Percentiles rank a stretch among this genome's conserved stretches.
Evolutionary conservation across 2,329 filamentous ascomycete species (phyloP).

Genomic region (Penicillium sclerotiorum): DNA sequence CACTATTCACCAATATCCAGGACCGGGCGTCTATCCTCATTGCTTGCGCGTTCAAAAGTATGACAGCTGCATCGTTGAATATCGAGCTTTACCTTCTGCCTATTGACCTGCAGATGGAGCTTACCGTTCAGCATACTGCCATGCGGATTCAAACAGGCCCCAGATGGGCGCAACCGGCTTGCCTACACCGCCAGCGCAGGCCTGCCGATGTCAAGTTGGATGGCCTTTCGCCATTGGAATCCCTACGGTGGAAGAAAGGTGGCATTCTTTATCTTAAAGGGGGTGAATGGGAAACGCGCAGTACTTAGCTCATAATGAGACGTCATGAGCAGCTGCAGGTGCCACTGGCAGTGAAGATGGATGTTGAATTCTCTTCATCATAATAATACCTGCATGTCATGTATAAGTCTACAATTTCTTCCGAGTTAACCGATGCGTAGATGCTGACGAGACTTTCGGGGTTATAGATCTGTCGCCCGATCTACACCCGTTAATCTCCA

Average conservation of each 20-base stretch:
- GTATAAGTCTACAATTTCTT: neutral
- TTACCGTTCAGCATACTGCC: neutral
- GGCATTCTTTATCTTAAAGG: too few relatives aligned
- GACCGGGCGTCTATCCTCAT: conserved; percentile 2
- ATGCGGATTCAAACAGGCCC: neutral
- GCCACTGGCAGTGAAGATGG: too few relatives aligned
- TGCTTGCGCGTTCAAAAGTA: neutral
- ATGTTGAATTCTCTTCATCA: too few relatives aligned
- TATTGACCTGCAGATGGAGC: neutral
- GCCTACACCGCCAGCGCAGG: neutral
- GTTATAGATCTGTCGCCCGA: neutral
- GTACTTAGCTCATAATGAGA: too few relatives aligned
- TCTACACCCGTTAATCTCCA: neutral
- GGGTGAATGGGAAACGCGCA: too few relatives aligned
- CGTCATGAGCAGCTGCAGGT: too few relatives aligned
- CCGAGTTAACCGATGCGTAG: neutral
- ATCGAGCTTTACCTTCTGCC: neutral
- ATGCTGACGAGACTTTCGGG: neutral
- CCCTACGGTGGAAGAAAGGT: too few relatives aligned
- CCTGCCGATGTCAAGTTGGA: too few relatives aligned
- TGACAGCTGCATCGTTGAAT: neutral
- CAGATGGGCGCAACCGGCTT: neutral
- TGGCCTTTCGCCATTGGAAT: too few relatives aligned
- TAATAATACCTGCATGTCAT: too few relatives aligned
- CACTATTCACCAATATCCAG: neutral